These are phyloP conservation scores for Pythium dissotocum DNA, from an alignment of 352 stramenopile species.

Conservation along the genomic window DNA sequence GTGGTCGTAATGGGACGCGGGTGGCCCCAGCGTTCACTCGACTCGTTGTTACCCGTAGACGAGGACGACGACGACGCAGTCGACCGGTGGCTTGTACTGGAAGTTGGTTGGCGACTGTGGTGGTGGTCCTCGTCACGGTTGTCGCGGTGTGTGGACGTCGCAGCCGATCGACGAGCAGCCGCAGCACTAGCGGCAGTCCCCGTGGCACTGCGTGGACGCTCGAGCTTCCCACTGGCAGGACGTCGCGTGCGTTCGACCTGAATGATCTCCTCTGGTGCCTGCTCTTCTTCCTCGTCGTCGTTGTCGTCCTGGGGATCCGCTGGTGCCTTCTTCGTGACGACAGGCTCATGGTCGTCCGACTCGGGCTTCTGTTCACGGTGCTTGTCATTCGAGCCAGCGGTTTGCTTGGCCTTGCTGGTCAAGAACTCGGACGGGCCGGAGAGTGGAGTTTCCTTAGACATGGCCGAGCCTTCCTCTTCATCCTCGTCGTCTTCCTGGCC, in stretches of 20 bases:
- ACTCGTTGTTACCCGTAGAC: conserved; percentile 40
- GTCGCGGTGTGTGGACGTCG: conserved; percentile 23
- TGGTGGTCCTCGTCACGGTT: conserved; percentile 17
- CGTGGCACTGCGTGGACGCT: conserved; percentile 50
- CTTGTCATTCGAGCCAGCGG: background rate
- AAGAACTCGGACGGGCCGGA: conserved; percentile 16
- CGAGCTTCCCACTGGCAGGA: conserved; percentile 32
- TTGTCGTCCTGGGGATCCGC: conserved; percentile 29
- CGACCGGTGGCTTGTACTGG: conserved; percentile 15
- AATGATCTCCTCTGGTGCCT: conserved; percentile 42
- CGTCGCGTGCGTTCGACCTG: conserved; percentile 43
- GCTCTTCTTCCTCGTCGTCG: conserved; percentile 34
- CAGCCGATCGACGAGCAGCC: conserved; percentile 22
- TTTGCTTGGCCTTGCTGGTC: conserved; percentile 8
- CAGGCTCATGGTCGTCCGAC: conserved; percentile 42
- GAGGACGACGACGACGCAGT: conserved; percentile 26
- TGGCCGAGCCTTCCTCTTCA: background rate
- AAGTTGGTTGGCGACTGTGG: background rate
- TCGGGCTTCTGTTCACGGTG: conserved; percentile 38
- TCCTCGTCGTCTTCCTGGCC: conserved; percentile 3
- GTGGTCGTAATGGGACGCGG: conserved; percentile 29
- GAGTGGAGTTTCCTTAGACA: background rate
- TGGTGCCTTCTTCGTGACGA: conserved; percentile 18
- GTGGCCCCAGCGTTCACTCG: conserved; percentile 54
- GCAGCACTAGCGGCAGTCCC: conserved; percentile 27